These are phyloP conservation scores for Fagopyrum tataricum DNA, from an alignment of 148 eudicot species.

Conservation along the genomic window DNA sequence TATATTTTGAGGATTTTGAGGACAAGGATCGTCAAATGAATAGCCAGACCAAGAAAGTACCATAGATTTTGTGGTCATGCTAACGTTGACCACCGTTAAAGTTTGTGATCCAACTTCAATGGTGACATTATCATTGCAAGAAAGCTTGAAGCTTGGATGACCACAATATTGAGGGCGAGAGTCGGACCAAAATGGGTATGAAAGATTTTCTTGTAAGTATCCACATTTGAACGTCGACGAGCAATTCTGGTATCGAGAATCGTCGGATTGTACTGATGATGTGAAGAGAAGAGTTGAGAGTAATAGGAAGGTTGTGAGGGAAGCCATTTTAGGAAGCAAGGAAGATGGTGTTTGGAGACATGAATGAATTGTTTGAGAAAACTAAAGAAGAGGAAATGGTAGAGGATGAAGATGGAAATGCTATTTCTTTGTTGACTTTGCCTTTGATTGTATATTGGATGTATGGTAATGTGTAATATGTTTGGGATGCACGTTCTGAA, in stretches of 20 bases:
- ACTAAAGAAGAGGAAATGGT: neutral
- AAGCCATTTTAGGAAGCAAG: neutral
- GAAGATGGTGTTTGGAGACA: neutral
- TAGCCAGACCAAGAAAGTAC: neutral
- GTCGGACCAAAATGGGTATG: neutral
- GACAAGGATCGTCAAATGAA: neutral
- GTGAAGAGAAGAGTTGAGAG: neutral
- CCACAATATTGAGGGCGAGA: conserved; percentile 3
- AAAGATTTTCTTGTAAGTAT: neutral
- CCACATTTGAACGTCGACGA: conserved; percentile 1
- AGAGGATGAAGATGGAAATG: neutral
- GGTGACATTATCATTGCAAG: neutral
- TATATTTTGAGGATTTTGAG: neutral
- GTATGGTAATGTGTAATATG: neutral
- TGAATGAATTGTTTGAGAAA: neutral
- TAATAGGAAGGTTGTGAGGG: neutral
- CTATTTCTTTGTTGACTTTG: neutral
- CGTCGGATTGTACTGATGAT: neutral
- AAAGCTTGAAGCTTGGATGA: neutral
- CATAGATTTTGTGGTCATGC: neutral
- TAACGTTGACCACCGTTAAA: neutral
- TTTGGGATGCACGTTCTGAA: neutral
- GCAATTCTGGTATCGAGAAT: neutral
- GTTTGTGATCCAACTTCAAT: neutral
- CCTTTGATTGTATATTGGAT: neutral